Evolutionary conservation across 148 eudicot genomes (phyloP).

Genomic region (Euryodendron excelsum): DNA sequence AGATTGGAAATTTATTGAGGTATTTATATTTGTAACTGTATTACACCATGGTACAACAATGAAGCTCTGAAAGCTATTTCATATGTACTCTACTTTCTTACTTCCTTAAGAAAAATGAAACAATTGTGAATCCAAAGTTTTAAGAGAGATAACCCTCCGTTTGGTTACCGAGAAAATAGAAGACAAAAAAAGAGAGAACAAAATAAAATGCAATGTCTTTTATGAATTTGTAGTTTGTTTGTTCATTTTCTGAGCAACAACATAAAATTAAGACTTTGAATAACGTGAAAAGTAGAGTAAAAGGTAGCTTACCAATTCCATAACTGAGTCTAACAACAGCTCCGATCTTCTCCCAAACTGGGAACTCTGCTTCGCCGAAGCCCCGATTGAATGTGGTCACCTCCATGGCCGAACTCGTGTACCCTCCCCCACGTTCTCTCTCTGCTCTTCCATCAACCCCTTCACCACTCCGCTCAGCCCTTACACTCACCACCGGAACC

Average conservation of each 20-base stretch:
- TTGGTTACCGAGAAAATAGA: background rate
- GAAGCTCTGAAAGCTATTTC: background rate
- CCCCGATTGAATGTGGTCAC: conserved; percentile 80
- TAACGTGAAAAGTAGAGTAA: background rate
- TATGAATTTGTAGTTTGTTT: background rate
- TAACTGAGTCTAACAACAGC: conserved; percentile 86
- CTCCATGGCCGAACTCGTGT: conserved; percentile 73
- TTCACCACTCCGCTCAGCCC: conserved; percentile 43
- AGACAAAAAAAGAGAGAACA: too few relatives aligned
- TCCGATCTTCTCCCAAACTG: conserved; percentile 91
- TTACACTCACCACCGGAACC: conserved; percentile 26
- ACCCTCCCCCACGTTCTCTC: conserved; percentile 42
- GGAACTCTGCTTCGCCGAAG: conserved; percentile 64
- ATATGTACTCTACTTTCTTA: too few relatives aligned
- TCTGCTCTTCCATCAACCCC: conserved; percentile 40
- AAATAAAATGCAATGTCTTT: background rate
- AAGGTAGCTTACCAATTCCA: conserved; percentile 63
- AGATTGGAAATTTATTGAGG: background rate
- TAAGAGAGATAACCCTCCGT: background rate
- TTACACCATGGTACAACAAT: background rate
- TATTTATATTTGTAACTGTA: too few relatives aligned
- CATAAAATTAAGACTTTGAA: background rate
- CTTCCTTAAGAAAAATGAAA: too few relatives aligned
- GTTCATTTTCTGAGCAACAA: background rate
- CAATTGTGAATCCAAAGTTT: too few relatives aligned